Evolutionary conservation across 1,139 yeast genomes (phyloP).

Genomic region (Taiozyma sp.): DNA sequence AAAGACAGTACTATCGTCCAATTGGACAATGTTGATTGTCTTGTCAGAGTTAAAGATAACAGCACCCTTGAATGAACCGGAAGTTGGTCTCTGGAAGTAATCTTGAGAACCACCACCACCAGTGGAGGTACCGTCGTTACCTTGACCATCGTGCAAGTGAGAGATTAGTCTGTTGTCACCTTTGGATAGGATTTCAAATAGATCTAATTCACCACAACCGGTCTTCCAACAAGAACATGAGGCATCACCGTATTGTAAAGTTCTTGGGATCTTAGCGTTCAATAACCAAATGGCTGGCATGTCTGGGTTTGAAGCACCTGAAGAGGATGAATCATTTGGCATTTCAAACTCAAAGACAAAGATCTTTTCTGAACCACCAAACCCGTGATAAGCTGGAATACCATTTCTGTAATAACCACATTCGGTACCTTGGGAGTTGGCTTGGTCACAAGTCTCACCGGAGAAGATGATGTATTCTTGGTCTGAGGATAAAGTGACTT

Average conservation of each 20-base stretch:
- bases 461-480: slow-evolving; percentile 77
- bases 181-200: slow-evolving; percentile 72
- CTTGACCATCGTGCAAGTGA: slow-evolving; percentile 87
- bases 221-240: slow-evolving; percentile 92
- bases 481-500: slow-evolving; percentile 63
- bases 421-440: slow-evolving; percentile 36
- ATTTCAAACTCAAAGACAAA: slow-evolving; percentile 86
- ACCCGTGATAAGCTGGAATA: slow-evolving; percentile 92
- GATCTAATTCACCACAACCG: slow-evolving; percentile 96
- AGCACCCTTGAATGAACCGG: slow-evolving; percentile 81
- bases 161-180: slow-evolving; percentile 73
- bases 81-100: slow-evolving; percentile 80
- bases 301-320: slow-evolving; percentile 49
- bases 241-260: slow-evolving; percentile 76
- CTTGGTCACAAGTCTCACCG: slow-evolving; percentile 52
- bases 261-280: slow-evolving; percentile 92
- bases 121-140: slow-evolving; percentile 41
- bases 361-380: slow-evolving; percentile 71
- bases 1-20: slow-evolving; percentile 52
- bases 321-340: slow-evolving; percentile 61
- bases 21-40: slow-evolving; percentile 51
- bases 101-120: slow-evolving; percentile 90
- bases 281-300: slow-evolving; percentile 98
- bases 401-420: slow-evolving; percentile 88
- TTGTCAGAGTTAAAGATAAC: slow-evolving; percentile 62